Conservation (phyloP, 176 grass and related monocot genomes). For the bread wheat (Triticum aestivum) region DNA sequence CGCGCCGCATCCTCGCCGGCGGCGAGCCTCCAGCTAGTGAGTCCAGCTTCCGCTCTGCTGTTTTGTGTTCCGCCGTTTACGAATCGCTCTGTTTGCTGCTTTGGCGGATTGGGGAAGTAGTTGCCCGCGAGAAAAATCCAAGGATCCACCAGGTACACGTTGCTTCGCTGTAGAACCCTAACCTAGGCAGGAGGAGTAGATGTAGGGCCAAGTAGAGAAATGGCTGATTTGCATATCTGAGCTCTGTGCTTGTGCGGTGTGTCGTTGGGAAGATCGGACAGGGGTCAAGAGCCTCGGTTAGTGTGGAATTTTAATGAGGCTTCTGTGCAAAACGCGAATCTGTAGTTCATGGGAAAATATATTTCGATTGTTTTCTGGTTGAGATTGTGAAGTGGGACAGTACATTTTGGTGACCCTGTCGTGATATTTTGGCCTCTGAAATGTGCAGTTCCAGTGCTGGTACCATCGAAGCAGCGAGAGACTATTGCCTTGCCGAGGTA, state of each 20-base stretch:
- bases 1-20: background rate
- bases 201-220: background rate
- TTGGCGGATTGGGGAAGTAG: background rate
- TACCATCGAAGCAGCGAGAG: conserved; percentile 35
- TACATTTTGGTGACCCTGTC: background rate
- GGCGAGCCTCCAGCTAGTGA: conserved; percentile 24
- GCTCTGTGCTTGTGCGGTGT: background rate
- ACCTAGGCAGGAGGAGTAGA: background rate
- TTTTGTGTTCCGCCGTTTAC: background rate
- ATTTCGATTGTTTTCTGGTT: background rate
- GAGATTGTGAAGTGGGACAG: background rate
- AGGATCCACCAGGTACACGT: background rate
- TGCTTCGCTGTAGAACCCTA: background rate
- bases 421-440: conserved; percentile 32
- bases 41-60: background rate
- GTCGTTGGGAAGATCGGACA: background rate
- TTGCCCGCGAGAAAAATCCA: background rate
- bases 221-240: no score
- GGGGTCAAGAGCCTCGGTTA: background rate
- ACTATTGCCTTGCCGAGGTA: conserved; percentile 44
- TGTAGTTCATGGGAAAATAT: background rate
- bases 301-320: background rate
- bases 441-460: conserved; percentile 32
- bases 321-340: background rate
- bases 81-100: background rate